Percentiles rank a stretch among this genome's conserved stretches.
Evolutionary conservation across 345 rosid genomes (phyloP).

Genomic region (Gossypium australe): DNA sequence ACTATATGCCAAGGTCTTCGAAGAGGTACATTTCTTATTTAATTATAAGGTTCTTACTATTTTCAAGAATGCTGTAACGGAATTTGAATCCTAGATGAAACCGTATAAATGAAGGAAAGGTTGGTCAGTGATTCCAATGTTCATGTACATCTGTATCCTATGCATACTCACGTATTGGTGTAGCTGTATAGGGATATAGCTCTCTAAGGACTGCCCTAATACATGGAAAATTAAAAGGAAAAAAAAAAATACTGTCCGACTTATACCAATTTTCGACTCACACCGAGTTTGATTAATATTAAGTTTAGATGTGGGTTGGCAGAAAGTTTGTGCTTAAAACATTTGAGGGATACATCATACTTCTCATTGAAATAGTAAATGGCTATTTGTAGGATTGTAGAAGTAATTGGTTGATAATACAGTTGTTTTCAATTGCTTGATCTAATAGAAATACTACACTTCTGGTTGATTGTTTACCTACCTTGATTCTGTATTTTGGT

Average conservation of each 20-base stretch:
- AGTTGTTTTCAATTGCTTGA: neutral
- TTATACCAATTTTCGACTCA: no score
- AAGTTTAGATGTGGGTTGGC: neutral
- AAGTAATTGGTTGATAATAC: no score
- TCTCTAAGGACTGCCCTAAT: neutral
- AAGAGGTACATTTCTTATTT: constrained; percentile 44
- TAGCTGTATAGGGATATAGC: neutral
- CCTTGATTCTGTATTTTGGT: neutral
- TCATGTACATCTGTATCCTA: neutral
- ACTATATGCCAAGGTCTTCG: constrained; percentile 68
- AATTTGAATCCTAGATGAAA: neutral
- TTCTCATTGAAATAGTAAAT: neutral
- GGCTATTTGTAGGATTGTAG: neutral
- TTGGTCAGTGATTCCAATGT: neutral
- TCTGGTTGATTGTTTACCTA: neutral
- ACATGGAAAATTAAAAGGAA: neutral
- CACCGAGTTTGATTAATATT: neutral
- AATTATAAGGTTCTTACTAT: neutral
- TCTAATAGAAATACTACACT: neutral
- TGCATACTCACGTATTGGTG: neutral
- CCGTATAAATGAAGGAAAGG: neutral
- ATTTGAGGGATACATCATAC: neutral
- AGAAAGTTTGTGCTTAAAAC: neutral
- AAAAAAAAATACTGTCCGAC: no score
- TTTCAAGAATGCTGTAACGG: neutral